Evolutionary conservation across 176 grass and related monocot species (phyloP).

Genomic region (Oryza nivara): DNA sequence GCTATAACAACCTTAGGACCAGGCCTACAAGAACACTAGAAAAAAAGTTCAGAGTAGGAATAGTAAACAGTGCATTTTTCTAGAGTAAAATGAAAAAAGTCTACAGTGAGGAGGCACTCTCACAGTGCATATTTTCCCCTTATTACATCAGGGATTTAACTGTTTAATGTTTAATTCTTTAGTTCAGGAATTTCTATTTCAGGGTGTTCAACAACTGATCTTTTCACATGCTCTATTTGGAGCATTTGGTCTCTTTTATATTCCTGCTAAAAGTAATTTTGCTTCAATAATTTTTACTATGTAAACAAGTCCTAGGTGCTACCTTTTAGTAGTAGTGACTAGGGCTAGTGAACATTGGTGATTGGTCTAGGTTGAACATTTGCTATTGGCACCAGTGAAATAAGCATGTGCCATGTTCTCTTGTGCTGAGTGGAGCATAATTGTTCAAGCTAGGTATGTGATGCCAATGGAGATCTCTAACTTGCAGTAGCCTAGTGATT

Average conservation of each 20-base stretch:
- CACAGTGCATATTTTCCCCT: neutral
- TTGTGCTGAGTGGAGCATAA: conserved; percentile 28
- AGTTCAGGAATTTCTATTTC: neutral
- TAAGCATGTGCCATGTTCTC: conserved; percentile 48
- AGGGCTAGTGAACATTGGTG: neutral
- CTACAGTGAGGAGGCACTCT: neutral
- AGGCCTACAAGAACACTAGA: neutral
- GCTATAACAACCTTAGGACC: neutral
- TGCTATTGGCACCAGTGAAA: conserved; percentile 22
- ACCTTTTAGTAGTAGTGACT: neutral
- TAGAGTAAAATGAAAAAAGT: neutral
- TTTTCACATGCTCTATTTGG: neutral
- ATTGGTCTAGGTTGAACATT: conserved; percentile 21
- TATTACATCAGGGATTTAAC: neutral
- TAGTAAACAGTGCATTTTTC: neutral
- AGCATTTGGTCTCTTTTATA: neutral
- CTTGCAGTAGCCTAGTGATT: neutral
- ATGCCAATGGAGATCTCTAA: conserved; percentile 8
- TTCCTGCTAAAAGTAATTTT: neutral
- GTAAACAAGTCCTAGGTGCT: conserved; percentile 5
- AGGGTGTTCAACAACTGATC: neutral
- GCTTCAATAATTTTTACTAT: neutral
- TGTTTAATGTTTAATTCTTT: neutral
- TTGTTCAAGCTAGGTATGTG: conserved; percentile 16
- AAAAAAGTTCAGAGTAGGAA: neutral